Percentiles rank a stretch among this genome's conserved stretches.
Conservation (phyloP, 495 filamentous ascomycete species). For the Hypoxylon rickii region DNA sequence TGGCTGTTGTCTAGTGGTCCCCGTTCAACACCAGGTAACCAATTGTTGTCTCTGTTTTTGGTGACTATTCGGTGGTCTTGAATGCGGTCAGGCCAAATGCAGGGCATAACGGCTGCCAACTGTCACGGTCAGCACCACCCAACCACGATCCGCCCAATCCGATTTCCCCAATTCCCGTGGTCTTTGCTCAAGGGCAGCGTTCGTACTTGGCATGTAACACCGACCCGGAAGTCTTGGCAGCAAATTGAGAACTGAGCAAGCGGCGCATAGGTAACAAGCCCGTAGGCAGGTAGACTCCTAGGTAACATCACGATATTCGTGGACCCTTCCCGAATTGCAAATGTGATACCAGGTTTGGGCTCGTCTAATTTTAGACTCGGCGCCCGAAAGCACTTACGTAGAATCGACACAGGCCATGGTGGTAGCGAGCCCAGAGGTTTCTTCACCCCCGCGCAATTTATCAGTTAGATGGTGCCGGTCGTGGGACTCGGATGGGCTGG, state of each 20-base stretch:
- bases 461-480: conserved; percentile 18
- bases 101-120: conserved; percentile 26
- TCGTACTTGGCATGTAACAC: conserved; percentile 20
- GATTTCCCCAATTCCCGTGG: neutral
- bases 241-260: neutral
- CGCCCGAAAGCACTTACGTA: too few relatives aligned
- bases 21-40: conserved; percentile 18
- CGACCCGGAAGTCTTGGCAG: conserved; percentile 8
- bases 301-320: conserved; percentile 1
- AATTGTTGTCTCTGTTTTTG: conserved; percentile 16
- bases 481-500: conserved; percentile 22
- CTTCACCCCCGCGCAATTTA: conserved; percentile 12
- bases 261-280: neutral
- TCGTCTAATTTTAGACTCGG: conserved; percentile 17
- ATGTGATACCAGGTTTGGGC: conserved; percentile 3
- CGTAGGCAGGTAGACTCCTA: neutral
- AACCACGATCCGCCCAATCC: conserved; percentile 17
- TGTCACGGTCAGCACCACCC: conserved; percentile 16
- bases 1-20: conserved; percentile 18
- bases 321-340: neutral
- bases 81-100: conserved; percentile 31
- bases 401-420: too few relatives aligned
- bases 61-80: neutral
- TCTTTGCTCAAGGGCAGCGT: neutral
- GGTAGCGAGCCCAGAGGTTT: too few relatives aligned